phyloP scores from a whole-genome alignment of 2,329 filamentous ascomycete genomes.

The Apiospora phragmitis region DNA sequence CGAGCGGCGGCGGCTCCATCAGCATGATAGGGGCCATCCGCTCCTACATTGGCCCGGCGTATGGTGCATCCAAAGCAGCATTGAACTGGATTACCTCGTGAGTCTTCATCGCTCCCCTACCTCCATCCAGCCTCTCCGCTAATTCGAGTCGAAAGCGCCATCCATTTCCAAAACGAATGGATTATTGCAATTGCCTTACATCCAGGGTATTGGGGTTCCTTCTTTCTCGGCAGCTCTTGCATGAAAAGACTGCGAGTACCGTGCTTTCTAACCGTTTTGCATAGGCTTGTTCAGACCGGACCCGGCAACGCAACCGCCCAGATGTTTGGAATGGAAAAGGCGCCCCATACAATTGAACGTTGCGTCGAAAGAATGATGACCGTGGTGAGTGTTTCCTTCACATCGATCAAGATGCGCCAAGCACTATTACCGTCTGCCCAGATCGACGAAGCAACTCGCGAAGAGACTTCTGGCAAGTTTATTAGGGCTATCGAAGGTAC shows the following conservation, averaged over 20 bases:
- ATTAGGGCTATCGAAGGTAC: not conserved
- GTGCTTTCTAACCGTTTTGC: not conserved
- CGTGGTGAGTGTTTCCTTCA: constrained; percentile 14
- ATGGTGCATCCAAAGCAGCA: constrained; percentile 32
- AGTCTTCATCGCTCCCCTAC: not conserved
- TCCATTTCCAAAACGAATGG: constrained; percentile 19
- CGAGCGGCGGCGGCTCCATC: constrained; percentile 28
- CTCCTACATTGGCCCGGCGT: constrained; percentile 22
- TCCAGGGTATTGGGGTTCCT: constrained; percentile 15
- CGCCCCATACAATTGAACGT: constrained; percentile 18
- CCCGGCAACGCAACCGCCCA: constrained; percentile 20
- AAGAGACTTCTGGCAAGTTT: constrained; percentile 12
- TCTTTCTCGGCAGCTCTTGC: not conserved
- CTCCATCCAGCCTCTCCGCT: not conserved
- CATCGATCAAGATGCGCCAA: not conserved
- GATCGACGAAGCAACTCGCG: constrained; percentile 7
- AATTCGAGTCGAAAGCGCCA: constrained; percentile 13
- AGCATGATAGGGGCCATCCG: constrained; percentile 18
- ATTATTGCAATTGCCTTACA: constrained; percentile 17
- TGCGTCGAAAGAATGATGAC: constrained; percentile 21
- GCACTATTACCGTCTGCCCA: not conserved
- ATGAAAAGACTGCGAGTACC: constrained; percentile 2
- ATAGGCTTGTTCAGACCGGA: constrained; percentile 20
- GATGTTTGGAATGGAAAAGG: constrained; percentile 19
- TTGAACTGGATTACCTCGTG: constrained; percentile 32